Conservation (phyloP, 805 yeast genomes). For the Kregervanrija pseudodelftensis region DNA sequence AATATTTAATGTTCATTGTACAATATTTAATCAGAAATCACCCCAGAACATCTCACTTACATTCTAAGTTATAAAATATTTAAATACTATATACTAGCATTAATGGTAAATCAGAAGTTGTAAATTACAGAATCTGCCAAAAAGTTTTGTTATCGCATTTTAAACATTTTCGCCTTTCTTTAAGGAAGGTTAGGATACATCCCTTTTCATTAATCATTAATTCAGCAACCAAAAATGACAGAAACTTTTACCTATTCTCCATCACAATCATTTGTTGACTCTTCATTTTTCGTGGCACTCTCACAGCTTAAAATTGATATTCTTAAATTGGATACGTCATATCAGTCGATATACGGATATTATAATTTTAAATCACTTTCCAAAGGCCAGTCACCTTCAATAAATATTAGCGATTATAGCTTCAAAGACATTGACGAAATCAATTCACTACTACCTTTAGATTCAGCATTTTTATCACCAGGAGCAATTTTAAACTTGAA, state of each 20-base stretch:
- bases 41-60: too few species aligned
- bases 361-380: constrained; percentile 25
- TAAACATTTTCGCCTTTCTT: too few species aligned
- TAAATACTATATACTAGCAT: too few species aligned
- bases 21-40: too few species aligned
- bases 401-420: constrained; percentile 11
- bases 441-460: neutral
- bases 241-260: constrained; percentile 21
- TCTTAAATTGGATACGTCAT: constrained; percentile 53
- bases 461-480: constrained; percentile 17
- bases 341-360: constrained; percentile 36
- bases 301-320: constrained; percentile 69
- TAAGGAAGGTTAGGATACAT: too few species aligned
- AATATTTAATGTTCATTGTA: too few species aligned
- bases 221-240: too few species aligned
- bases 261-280: constrained; percentile 69
- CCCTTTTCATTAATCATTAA: too few species aligned
- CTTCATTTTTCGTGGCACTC: constrained; percentile 76
- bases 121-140: too few species aligned
- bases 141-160: too few species aligned
- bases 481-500: constrained; percentile 55
- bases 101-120: too few species aligned
- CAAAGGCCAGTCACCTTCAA: constrained; percentile 24
- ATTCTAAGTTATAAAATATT: too few species aligned
- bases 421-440: neutral